A percentile compares a stretch with the other conserved stretches of the same genome.
phyloP scores from a whole-genome alignment of 371 early-diverging fungal species.

The Zychaea mexicana region DNA sequence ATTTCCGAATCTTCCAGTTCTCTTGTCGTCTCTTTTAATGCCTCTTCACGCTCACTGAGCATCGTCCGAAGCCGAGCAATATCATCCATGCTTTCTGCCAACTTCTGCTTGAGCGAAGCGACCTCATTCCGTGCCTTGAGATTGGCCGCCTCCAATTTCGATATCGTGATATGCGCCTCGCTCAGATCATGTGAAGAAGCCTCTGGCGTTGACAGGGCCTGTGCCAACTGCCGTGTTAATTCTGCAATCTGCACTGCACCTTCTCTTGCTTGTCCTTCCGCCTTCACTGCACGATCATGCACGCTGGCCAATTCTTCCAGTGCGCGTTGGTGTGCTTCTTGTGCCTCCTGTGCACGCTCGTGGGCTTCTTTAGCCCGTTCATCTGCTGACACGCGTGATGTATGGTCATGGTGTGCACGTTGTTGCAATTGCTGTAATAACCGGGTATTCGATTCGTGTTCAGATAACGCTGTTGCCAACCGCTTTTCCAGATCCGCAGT shows the following conservation, averaged over 20 bases:
- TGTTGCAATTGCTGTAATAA: constrained; percentile 44
- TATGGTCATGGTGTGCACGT: constrained; percentile 48
- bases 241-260: constrained; percentile 29
- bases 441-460: constrained; percentile 41
- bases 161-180: constrained; percentile 57
- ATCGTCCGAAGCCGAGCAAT: constrained; percentile 44
- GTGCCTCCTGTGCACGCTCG: constrained; percentile 51
- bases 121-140: constrained; percentile 61
- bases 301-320: constrained; percentile 45
- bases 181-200: constrained; percentile 32
- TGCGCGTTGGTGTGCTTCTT: constrained; percentile 49
- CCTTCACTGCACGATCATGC: constrained; percentile 41
- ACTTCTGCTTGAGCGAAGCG: constrained; percentile 50
- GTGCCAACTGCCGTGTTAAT: constrained; percentile 27
- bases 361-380: constrained; percentile 51
- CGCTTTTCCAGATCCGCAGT: constrained; percentile 52
- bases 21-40: constrained; percentile 47
- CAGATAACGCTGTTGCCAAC: constrained; percentile 44
- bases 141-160: constrained; percentile 60
- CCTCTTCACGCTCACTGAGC: constrained; percentile 52
- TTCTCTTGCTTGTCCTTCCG: constrained; percentile 51
- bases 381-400: constrained; percentile 42
- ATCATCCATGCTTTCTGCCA: constrained; percentile 60
- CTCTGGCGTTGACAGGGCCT: constrained; percentile 18
- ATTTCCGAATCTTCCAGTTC: constrained; percentile 64